phyloP scores from a whole-genome alignment of 1,284 basidiomycete genomes.

The Neonothopanus nambi region DNA sequence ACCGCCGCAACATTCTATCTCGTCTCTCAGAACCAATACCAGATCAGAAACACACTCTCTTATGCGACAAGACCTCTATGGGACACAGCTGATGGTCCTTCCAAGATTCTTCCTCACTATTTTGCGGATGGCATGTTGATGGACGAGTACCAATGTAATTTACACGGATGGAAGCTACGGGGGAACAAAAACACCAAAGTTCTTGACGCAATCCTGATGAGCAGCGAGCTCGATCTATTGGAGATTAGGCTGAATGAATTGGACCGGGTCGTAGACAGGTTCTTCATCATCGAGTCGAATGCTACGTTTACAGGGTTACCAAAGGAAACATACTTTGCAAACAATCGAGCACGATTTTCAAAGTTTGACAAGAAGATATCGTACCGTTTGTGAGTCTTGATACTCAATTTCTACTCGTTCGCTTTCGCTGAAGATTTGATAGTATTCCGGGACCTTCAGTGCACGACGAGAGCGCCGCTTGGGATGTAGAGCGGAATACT shows the following conservation, averaged over 20 bases:
- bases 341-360: conserved; percentile 48
- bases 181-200: conserved; percentile 33
- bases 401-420: conserved; percentile 8
- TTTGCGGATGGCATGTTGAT: conserved; percentile 53
- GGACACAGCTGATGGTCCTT: conserved; percentile 56
- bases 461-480: conserved; percentile 37
- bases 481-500: conserved; percentile 39
- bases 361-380: conserved; percentile 56
- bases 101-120: conserved; percentile 51
- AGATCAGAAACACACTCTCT: conserved; percentile 49
- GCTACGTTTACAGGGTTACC: conserved; percentile 61
- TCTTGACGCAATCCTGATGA: conserved; percentile 61
- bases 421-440: not conserved
- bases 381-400: conserved; percentile 43
- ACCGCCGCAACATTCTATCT: conserved; percentile 34
- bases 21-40: conserved; percentile 41
- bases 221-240: conserved; percentile 68
- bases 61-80: conserved; percentile 67
- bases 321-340: conserved; percentile 54
- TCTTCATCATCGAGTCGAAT: conserved; percentile 69
- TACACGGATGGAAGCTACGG: conserved; percentile 57
- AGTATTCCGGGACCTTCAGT: conserved; percentile 37
- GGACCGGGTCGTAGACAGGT: conserved; percentile 57
- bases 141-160: conserved; percentile 44
- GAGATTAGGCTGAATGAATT: conserved; percentile 72